Evolutionary conservation across 345 rosid species (phyloP).

Genomic region (Salix caprea): DNA sequence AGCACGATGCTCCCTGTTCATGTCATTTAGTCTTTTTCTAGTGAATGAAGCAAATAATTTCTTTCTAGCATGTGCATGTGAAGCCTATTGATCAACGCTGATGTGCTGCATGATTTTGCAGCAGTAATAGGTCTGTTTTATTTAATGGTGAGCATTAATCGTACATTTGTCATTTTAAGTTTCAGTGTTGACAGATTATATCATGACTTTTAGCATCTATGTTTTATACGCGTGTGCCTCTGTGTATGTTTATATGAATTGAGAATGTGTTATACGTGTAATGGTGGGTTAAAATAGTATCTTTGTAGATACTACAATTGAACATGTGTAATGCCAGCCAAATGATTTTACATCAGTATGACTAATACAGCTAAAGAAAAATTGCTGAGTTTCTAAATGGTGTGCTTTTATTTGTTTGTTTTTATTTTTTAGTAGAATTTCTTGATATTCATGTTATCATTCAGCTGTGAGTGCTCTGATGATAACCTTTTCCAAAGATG

Average conservation of each 20-base stretch:
- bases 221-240: not conserved
- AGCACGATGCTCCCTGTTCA: not conserved
- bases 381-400: not conserved
- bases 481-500: not conserved
- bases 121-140: not conserved
- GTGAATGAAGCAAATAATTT: not conserved
- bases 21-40: not conserved
- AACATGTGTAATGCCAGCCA: not conserved
- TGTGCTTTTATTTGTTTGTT: not conserved
- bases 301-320: not conserved
- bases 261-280: not conserved
- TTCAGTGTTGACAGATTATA: not conserved
- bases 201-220: not conserved
- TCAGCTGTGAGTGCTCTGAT: not conserved
- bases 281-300: not conserved
- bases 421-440: not conserved
- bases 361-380: not conserved
- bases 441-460: not conserved
- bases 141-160: not conserved
- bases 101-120: not conserved
- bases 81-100: not conserved
- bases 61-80: not conserved
- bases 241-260: not conserved
- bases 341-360: not conserved
- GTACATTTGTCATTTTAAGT: not conserved